Evolutionary conservation across 2,329 filamentous ascomycete genomes (phyloP).

Genomic region (Fusarium compactum): DNA sequence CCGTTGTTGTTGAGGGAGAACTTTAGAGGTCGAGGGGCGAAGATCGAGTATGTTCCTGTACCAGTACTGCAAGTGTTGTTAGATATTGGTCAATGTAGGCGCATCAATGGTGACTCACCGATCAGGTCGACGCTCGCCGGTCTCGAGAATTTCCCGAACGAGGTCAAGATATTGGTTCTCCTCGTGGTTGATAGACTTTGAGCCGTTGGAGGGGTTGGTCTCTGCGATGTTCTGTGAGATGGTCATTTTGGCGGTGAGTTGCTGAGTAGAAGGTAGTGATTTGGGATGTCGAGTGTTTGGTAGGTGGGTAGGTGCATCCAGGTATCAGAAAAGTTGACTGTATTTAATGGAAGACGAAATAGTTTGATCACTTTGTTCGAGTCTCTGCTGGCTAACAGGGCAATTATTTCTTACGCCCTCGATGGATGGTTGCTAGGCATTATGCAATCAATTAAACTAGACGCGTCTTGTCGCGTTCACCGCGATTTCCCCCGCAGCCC

Average conservation of each 20-base stretch:
- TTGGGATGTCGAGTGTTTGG: neutral
- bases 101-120: conserved; percentile 61
- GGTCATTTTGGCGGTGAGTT: conserved; percentile 32
- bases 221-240: conserved; percentile 21
- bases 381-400: neutral
- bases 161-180: conserved; percentile 95
- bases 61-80: conserved; percentile 75
- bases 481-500: conserved; percentile 20
- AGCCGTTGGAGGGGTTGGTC: conserved; percentile 24
- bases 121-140: conserved; percentile 90
- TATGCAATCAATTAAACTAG: conserved; percentile 38
- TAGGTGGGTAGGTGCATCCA: neutral
- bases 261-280: neutral
- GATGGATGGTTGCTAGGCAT: neutral
- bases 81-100: neutral
- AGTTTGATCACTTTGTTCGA: neutral
- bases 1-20: conserved; percentile 79
- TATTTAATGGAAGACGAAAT: neutral
- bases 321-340: neutral
- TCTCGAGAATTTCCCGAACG: conserved; percentile 83
- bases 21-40: conserved; percentile 86
- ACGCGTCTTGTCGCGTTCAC: conserved; percentile 26
- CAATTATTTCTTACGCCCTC: neutral
- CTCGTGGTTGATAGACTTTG: conserved; percentile 69
- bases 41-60: conserved; percentile 90